Evolutionary conservation across 148 eudicot genomes (phyloP).

Genomic region (Pouteria glomerata): DNA sequence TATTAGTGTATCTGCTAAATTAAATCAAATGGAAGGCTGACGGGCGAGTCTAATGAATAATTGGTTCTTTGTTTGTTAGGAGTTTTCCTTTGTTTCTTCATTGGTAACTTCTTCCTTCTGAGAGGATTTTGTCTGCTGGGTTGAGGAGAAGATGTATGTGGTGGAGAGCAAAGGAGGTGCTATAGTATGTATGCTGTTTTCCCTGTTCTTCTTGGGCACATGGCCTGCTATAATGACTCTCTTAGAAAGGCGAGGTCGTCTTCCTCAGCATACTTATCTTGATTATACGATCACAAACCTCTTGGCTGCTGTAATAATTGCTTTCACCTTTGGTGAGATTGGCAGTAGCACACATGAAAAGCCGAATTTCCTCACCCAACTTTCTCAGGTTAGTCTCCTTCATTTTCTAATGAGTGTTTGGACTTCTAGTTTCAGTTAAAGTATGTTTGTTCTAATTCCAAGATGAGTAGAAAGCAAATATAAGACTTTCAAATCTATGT

Average conservation of each 20-base stretch:
- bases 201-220: constrained; percentile 65
- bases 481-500: neutral
- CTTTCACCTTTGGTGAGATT: constrained; percentile 78
- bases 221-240: constrained; percentile 64
- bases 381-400: constrained; percentile 54
- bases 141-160: constrained; percentile 44
- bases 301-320: constrained; percentile 70
- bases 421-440: neutral
- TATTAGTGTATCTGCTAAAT: too few relatives aligned
- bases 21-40: too few relatives aligned
- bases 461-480: neutral
- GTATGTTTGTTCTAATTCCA: neutral
- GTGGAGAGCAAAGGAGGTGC: constrained; percentile 80
- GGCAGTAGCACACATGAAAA: constrained; percentile 41
- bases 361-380: constrained; percentile 70
- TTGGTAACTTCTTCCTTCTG: too few relatives aligned
- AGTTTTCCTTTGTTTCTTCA: too few relatives aligned
- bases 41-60: too few relatives aligned
- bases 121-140: too few relatives aligned
- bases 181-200: constrained; percentile 62
- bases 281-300: constrained; percentile 78
- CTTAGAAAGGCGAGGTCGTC: constrained; percentile 71
- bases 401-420: neutral
- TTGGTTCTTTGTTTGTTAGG: too few relatives aligned
- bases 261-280: constrained; percentile 83